Conservation (phyloP, 805 yeast species). For the Metschnikowia amazonensis region DNA sequence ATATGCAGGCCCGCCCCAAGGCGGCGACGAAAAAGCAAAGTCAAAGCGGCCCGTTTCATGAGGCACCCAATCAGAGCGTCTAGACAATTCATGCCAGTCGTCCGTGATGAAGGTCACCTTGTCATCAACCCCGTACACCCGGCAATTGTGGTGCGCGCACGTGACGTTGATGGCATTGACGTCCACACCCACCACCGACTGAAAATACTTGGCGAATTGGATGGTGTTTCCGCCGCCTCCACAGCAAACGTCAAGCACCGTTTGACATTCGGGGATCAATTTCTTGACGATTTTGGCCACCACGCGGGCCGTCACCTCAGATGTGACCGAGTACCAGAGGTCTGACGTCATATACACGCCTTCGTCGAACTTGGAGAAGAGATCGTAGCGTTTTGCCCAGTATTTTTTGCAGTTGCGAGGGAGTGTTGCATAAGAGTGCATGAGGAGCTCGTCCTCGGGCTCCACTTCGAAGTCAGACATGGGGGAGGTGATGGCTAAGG, state of each 20-base stretch:
- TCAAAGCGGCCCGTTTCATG: slow-evolving; percentile 35
- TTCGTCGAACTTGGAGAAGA: slow-evolving; percentile 63
- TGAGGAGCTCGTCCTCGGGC: slow-evolving; percentile 28
- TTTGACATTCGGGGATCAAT: slow-evolving; percentile 46
- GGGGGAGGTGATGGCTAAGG: neutral
- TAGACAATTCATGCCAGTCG: slow-evolving; percentile 43
- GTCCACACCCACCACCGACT: slow-evolving; percentile 60
- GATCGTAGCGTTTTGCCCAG: slow-evolving; percentile 57
- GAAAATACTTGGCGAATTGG: slow-evolving; percentile 63
- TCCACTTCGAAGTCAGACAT: slow-evolving; percentile 13
- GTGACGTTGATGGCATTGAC: slow-evolving; percentile 53
- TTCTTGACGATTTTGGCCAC: slow-evolving; percentile 51
- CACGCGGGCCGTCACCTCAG: slow-evolving; percentile 66
- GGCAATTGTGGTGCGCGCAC: slow-evolving; percentile 65
- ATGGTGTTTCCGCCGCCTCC: slow-evolving; percentile 89
- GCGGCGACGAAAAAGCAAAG: slow-evolving; percentile 72
- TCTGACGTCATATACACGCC: slow-evolving; percentile 69
- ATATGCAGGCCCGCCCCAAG: slow-evolving; percentile 83
- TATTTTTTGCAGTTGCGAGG: slow-evolving; percentile 46
- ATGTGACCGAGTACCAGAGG: slow-evolving; percentile 86
- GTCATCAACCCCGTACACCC: slow-evolving; percentile 54
- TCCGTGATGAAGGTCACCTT: slow-evolving; percentile 48
- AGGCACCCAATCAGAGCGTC: slow-evolving; percentile 33
- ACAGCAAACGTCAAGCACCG: slow-evolving; percentile 66
- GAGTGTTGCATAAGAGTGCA: slow-evolving; percentile 37